Conservation (phyloP, 2,329 filamentous ascomycete species). For the Reticulascus tulasneorum region DNA sequence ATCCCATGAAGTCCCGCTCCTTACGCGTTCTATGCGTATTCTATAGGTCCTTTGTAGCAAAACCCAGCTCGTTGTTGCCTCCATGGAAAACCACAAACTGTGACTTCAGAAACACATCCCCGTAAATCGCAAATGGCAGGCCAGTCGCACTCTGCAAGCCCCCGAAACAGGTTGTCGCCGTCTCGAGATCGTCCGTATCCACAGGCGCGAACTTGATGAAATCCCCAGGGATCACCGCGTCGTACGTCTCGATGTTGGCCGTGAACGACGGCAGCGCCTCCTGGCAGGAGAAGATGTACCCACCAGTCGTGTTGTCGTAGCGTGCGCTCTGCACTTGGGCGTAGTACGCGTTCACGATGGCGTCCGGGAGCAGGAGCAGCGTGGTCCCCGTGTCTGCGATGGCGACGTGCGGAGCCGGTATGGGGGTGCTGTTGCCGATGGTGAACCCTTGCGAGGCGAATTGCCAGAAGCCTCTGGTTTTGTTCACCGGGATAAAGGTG, state of each 20-base stretch:
- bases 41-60: slow-evolving; percentile 33
- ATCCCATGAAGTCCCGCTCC: no score
- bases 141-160: slow-evolving; percentile 32
- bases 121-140: slow-evolving; percentile 33
- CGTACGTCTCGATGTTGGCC: slow-evolving; percentile 29
- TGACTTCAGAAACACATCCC: slow-evolving; percentile 39
- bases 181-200: slow-evolving; percentile 13
- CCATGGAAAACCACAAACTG: slow-evolving; percentile 40
- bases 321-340: slow-evolving; percentile 46
- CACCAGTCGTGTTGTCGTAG: slow-evolving; percentile 41
- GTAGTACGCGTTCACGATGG: slow-evolving; percentile 58
- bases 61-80: slow-evolving; percentile 26
- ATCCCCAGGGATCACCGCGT: slow-evolving; percentile 28
- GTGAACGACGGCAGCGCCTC: slow-evolving; percentile 41
- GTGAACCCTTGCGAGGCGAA: slow-evolving; percentile 55
- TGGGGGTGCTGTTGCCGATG: slow-evolving; percentile 33
- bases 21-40: no score
- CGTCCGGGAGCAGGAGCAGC: slow-evolving; percentile 54
- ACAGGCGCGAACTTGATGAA: slow-evolving; percentile 33
- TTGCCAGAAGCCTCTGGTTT: slow-evolving; percentile 57
- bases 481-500: slow-evolving; percentile 53
- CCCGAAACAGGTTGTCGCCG: slow-evolving; percentile 26
- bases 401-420: slow-evolving; percentile 26
- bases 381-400: slow-evolving; percentile 72
- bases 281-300: slow-evolving; percentile 56